Conservation (phyloP, 2,329 filamentous ascomycete species). For the Trichoderma pleuroti region DNA sequence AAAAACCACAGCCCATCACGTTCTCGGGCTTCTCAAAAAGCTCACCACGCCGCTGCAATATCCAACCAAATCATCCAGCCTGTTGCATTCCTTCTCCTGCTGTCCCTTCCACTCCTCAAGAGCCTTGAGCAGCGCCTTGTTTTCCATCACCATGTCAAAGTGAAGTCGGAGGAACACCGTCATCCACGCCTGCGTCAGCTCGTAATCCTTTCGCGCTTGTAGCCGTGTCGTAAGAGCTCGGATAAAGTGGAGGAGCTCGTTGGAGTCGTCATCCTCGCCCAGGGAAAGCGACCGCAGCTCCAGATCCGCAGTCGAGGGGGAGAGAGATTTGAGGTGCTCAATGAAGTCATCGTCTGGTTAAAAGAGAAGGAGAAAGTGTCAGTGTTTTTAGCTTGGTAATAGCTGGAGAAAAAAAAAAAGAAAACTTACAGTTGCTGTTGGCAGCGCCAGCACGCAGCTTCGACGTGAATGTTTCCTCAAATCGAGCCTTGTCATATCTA, state of each 20-base stretch:
- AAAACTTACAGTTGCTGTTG: slow-evolving; percentile 57
- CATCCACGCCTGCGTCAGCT: slow-evolving; percentile 97
- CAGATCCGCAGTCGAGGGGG: slow-evolving; percentile 82
- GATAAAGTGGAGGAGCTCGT: slow-evolving; percentile 78
- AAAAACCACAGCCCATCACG: slow-evolving; percentile 31
- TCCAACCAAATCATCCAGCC: slow-evolving; percentile 73
- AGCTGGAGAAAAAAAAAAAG: background rate
- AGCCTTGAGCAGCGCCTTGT: slow-evolving; percentile 51
- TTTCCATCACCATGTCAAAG: slow-evolving; percentile 53
- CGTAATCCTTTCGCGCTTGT: slow-evolving; percentile 72
- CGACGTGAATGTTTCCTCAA: slow-evolving; percentile 56
- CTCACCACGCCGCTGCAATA: slow-evolving; percentile 84
- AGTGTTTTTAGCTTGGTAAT: slow-evolving; percentile 22
- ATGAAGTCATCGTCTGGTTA: slow-evolving; percentile 63
- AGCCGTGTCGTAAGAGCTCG: slow-evolving; percentile 72
- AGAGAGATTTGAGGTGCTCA: slow-evolving; percentile 72
- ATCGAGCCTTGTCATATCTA: slow-evolving; percentile 57
- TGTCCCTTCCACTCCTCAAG: slow-evolving; percentile 68
- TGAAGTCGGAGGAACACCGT: slow-evolving; percentile 84
- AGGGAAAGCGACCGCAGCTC: slow-evolving; percentile 76
- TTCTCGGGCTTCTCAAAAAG: slow-evolving; percentile 66
- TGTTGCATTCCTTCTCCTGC: slow-evolving; percentile 66
- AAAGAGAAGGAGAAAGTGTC: slow-evolving; percentile 18
- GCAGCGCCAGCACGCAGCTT: slow-evolving; percentile 53
- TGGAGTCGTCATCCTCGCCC: slow-evolving; percentile 45